Percentiles rank a stretch among this genome's conserved stretches.
Conservation (phyloP, 2,329 filamentous ascomycete genomes). For the Colletotrichum spaethianum region DNA sequence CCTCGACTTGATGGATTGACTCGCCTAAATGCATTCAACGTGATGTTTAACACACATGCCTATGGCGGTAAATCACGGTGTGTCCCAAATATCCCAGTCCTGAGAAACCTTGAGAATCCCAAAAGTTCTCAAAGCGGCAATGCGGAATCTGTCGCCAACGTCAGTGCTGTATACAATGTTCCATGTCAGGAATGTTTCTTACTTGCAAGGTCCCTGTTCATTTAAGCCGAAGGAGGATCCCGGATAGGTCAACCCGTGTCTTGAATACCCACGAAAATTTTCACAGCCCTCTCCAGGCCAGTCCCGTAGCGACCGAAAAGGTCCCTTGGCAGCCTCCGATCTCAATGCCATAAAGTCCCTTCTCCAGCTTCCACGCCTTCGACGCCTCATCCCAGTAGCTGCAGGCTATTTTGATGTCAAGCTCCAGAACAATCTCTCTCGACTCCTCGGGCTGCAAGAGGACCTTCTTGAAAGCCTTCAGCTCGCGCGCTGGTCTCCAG, state of each 20-base stretch:
- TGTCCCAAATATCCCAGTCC: conserved; percentile 47
- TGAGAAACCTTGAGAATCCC: conserved; percentile 37
- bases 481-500: conserved; percentile 40
- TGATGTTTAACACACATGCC: no score
- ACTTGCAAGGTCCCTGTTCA: conserved; percentile 20
- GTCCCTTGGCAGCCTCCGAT: conserved; percentile 19
- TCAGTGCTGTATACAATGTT: not conserved
- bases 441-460: conserved; percentile 14
- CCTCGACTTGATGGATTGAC: no score
- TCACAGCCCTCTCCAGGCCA: conserved; percentile 30
- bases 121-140: conserved; percentile 48
- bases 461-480: conserved; percentile 42
- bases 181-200: not conserved
- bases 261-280: not conserved
- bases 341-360: conserved; percentile 28
- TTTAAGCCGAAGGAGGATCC: no score
- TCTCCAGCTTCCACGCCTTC: conserved; percentile 35
- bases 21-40: no score
- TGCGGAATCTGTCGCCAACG: conserved; percentile 35
- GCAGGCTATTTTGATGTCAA: conserved; percentile 31
- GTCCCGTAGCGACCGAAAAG: conserved; percentile 16
- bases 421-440: conserved; percentile 18
- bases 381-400: conserved; percentile 37
- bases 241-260: no score
- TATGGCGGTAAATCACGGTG: conserved; percentile 40